phyloP scores from a whole-genome alignment of 352 stramenopile species.

The Globisporangium irregulare region DNA sequence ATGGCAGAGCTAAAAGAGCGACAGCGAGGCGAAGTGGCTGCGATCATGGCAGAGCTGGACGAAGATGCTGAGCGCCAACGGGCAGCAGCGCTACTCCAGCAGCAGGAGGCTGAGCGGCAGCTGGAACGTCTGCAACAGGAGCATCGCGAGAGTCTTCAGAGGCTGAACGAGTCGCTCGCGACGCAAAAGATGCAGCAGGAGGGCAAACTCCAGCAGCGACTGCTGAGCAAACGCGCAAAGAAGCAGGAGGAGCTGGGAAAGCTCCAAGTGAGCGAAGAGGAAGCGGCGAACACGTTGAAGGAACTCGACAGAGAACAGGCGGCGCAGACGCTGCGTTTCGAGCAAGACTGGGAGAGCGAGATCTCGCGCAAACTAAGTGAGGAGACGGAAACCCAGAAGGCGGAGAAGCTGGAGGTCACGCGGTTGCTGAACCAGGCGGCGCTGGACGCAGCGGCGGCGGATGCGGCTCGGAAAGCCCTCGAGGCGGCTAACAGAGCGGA shows the following conservation, averaged over 20 bases:
- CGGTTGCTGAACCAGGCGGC: conserved; percentile 15
- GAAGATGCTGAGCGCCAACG: conserved; percentile 18
- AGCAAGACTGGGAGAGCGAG: conserved; percentile 16
- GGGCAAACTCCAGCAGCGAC: conserved; percentile 38
- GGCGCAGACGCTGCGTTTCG: conserved; percentile 9
- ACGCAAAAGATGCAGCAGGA: conserved; percentile 41
- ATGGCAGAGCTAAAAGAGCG: conserved; percentile 5
- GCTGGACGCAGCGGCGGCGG: conserved; percentile 21
- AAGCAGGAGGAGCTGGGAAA: conserved; percentile 16
- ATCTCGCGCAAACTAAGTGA: conserved; percentile 3
- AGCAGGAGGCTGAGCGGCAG: conserved; percentile 38
- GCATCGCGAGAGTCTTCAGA: conserved; percentile 32
- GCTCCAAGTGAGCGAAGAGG: not conserved
- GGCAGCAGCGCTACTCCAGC: conserved; percentile 23
- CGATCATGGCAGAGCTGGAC: conserved; percentile 8
- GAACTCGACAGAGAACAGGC: conserved; percentile 15
- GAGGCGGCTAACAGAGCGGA: conserved; percentile 28
- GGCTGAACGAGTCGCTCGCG: conserved; percentile 28
- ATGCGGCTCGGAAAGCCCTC: conserved; percentile 28
- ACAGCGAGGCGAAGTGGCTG: conserved; percentile 24
- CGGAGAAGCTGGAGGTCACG: conserved; percentile 14
- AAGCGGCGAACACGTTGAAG: not conserved
- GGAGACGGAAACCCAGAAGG: conserved; percentile 5
- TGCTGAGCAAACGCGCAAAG: conserved; percentile 32
- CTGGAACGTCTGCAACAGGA: conserved; percentile 46